Percentiles rank a stretch among this genome's conserved stretches.
These are phyloP conservation scores for Flaveria floridana DNA, from an alignment of 140 eudicot genomes.

Conservation along the genomic window DNA sequence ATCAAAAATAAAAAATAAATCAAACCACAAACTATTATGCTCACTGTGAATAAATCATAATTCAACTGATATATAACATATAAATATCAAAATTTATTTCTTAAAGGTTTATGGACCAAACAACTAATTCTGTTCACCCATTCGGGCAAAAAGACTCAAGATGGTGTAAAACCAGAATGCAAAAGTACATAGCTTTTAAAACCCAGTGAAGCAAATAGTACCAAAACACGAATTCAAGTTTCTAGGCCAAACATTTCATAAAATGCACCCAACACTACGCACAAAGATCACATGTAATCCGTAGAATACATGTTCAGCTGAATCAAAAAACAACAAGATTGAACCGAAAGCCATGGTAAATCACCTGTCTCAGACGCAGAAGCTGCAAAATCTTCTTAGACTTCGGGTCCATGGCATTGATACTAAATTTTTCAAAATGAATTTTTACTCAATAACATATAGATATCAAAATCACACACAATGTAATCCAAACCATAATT, in stretches of 20 bases:
- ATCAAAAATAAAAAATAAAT: not conserved
- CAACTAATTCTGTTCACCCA: not conserved
- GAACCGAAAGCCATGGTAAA: not conserved
- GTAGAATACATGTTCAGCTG: not conserved
- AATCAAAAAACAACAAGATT: not conserved
- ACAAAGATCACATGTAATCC: not conserved
- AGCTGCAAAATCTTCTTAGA: conserved; percentile 73
- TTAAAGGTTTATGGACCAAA: not conserved
- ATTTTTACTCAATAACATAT: not conserved
- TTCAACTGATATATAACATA: not conserved
- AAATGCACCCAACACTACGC: not conserved
- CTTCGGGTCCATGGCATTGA: conserved; percentile 71
- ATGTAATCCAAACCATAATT: not conserved
- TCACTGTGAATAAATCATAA: not conserved
- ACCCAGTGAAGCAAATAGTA: not conserved
- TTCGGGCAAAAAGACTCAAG: not conserved
- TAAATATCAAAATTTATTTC: not conserved
- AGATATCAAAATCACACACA: not conserved
- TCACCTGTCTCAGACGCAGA: conserved; percentile 59
- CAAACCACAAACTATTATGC: not conserved
- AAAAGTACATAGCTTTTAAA: not conserved
- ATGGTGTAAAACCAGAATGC: not conserved
- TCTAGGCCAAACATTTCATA: not conserved
- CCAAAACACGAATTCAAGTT: not conserved
- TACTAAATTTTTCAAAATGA: conserved; percentile 21